A percentile compares a stretch with the other conserved stretches of the same genome.
Conservation (phyloP, 805 yeast genomes). For the Metschnikowia kunwiensis region DNA sequence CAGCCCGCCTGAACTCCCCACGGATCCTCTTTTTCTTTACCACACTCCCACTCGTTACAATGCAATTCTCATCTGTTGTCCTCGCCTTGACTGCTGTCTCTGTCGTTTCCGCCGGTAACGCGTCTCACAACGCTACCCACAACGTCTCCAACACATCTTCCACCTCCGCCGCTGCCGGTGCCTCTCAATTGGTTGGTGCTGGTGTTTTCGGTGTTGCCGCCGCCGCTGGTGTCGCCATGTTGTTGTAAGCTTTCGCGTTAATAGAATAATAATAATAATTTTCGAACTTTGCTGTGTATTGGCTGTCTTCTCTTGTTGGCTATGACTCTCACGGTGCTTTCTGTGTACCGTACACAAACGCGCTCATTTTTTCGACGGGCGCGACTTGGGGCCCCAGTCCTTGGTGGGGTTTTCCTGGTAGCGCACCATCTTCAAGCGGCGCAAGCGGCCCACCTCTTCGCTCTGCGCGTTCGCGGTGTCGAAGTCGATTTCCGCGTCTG, state of each 20-base stretch:
- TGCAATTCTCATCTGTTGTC: conserved; percentile 72
- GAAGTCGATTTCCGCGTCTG: conserved; percentile 49
- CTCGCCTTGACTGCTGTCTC: conserved; percentile 69
- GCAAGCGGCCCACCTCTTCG: conserved; percentile 52
- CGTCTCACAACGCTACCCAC: conserved; percentile 34
- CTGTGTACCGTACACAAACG: too few species aligned
- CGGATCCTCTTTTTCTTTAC: conserved; percentile 1
- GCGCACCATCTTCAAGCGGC: conserved; percentile 78
- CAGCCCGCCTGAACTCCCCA: not conserved
- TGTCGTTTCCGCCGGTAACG: conserved; percentile 60
- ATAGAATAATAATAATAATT: conserved; percentile 9
- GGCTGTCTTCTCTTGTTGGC: too few species aligned
- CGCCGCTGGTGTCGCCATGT: conserved; percentile 72
- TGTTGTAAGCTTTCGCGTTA: conserved; percentile 33
- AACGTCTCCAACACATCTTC: conserved; percentile 34
- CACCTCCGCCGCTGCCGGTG: conserved; percentile 42
- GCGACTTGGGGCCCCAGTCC: conserved; percentile 96
- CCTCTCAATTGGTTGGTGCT: conserved; percentile 57
- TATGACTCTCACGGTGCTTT: too few species aligned
- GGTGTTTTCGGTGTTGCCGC: conserved; percentile 80
- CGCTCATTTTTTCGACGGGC: conserved; percentile 44
- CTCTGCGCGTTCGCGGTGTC: conserved; percentile 57
- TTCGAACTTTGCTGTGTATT: too few species aligned
- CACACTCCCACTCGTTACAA: conserved; percentile 29
- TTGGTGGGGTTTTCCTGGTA: conserved; percentile 90